phyloP scores from a whole-genome alignment of 2,329 filamentous ascomycete species.

The Sporothrix mexicana region DNA sequence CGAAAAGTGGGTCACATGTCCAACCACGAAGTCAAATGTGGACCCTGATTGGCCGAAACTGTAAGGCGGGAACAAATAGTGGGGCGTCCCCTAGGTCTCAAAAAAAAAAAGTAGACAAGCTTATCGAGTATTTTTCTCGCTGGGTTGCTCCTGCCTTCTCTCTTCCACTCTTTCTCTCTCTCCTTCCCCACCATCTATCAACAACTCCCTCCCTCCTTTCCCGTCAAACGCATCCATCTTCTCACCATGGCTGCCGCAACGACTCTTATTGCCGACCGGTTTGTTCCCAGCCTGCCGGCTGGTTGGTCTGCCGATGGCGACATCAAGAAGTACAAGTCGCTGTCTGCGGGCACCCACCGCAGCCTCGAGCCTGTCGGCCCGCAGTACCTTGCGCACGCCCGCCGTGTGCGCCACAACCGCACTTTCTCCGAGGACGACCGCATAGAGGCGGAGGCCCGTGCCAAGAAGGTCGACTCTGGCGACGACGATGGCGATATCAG shows the following conservation, averaged over 20 bases:
- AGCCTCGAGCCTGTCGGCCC: conserved; percentile 95
- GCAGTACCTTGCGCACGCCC: conserved; percentile 96
- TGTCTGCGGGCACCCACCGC: conserved; percentile 79
- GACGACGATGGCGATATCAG: conserved; percentile 88
- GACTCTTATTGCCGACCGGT: conserved; percentile 64
- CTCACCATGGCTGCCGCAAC: conserved; percentile 66
- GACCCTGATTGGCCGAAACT: conserved; percentile 8
- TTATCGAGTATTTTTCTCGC: conserved; percentile 11
- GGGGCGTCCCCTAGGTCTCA: conserved; percentile 21
- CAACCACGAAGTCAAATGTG: background rate
- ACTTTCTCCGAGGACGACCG: conserved; percentile 99
- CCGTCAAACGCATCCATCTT: conserved; percentile 25
- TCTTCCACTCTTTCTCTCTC: conserved; percentile 1
- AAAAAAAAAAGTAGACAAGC: conserved; percentile 14
- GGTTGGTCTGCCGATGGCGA: conserved; percentile 89
- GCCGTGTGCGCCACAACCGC: conserved; percentile 92
- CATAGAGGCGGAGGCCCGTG: conserved; percentile 91
- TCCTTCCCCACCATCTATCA: background rate
- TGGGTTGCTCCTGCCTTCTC: background rate
- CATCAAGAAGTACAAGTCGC: conserved; percentile 81
- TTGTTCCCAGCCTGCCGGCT: conserved; percentile 76
- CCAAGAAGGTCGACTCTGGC: conserved; percentile 92
- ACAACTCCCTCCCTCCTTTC: conserved; percentile 31
- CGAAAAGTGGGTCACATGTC: background rate
- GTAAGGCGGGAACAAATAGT: conserved; percentile 18